These are phyloP conservation scores for Backusella australiensis DNA, from an alignment of 192 early-diverging fungal genomes.

Conservation along the genomic window DNA sequence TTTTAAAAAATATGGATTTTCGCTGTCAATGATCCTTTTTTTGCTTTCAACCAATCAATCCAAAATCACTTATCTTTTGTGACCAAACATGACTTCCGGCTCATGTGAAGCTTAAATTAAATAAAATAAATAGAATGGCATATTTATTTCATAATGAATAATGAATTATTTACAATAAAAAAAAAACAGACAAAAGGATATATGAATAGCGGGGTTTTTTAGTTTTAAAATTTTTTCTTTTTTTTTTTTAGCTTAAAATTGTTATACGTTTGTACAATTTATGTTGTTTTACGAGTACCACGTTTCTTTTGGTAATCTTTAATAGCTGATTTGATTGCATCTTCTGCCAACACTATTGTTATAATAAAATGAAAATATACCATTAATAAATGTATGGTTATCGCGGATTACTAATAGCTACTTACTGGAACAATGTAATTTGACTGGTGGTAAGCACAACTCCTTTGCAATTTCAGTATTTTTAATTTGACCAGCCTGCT, in stretches of 20 bases:
- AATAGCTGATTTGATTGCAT: constrained; percentile 98
- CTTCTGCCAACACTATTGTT: constrained; percentile 90
- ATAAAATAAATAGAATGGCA: background rate
- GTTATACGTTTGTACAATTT: background rate
- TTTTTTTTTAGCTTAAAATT: background rate
- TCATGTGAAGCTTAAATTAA: constrained; percentile 4
- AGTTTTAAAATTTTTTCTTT: background rate
- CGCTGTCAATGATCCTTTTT: constrained; percentile 8
- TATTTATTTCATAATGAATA: background rate
- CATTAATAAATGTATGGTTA: background rate
- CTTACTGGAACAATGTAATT: constrained; percentile 96
- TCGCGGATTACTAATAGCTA: constrained; percentile 11
- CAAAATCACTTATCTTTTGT: constrained; percentile 13
- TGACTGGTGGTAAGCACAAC: constrained; percentile 92
- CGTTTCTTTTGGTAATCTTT: constrained; percentile 93
- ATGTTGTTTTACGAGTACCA: constrained; percentile 7
- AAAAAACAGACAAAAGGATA: background rate
- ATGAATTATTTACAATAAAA: constrained; percentile 2
- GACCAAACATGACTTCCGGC: constrained; percentile 3
- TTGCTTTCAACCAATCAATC: constrained; percentile 9
- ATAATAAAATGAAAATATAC: background rate
- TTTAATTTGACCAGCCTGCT: constrained; percentile 89
- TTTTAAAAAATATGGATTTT: background rate
- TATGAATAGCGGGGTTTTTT: background rate
- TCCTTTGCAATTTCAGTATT: constrained; percentile 98